Conservation (phyloP, 169 alveolate species). For the Plasmodium coatneyi region DNA sequence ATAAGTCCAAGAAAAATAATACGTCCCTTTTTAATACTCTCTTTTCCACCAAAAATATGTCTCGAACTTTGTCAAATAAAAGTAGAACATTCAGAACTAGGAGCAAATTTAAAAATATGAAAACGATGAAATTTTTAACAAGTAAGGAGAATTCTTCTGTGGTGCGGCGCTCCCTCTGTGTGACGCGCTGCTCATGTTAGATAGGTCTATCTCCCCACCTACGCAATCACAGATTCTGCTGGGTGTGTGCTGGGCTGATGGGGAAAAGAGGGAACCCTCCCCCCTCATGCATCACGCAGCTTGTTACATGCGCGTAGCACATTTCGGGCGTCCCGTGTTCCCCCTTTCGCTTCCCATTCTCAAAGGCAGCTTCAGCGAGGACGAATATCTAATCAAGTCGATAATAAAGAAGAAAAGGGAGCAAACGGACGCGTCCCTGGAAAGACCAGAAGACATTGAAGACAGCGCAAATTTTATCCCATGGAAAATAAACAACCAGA, state of each 20-base stretch:
- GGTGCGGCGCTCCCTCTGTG: not conserved
- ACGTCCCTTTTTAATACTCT: conserved; percentile 56
- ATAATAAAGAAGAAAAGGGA: conserved; percentile 68
- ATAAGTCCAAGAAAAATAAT: conserved; percentile 62
- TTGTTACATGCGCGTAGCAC: not conserved
- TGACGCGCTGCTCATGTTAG: not conserved
- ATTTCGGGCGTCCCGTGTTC: not conserved
- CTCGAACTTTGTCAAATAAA: conserved; percentile 70
- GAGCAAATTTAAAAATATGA: conserved; percentile 54
- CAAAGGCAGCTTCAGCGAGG: conserved; percentile 72
- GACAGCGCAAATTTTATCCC: conserved; percentile 20
- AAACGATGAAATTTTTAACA: conserved; percentile 71
- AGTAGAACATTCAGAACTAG: conserved; percentile 66
- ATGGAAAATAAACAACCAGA: conserved; percentile 58
- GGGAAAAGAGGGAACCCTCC: not conserved
- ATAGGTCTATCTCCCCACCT: not conserved
- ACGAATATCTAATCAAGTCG: conserved; percentile 55
- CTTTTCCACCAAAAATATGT: conserved; percentile 51
- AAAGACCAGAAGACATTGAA: not conserved
- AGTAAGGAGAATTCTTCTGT: conserved; percentile 16
- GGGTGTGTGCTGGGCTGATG: not conserved
- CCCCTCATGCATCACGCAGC: not conserved
- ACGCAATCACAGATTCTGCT: not conserved
- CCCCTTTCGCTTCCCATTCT: not conserved
- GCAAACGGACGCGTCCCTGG: conserved; percentile 18